Percentiles rank a stretch among this genome's conserved stretches.
Conservation (phyloP, 1,284 basidiomycete species). For the Caloboletus firmus region DNA sequence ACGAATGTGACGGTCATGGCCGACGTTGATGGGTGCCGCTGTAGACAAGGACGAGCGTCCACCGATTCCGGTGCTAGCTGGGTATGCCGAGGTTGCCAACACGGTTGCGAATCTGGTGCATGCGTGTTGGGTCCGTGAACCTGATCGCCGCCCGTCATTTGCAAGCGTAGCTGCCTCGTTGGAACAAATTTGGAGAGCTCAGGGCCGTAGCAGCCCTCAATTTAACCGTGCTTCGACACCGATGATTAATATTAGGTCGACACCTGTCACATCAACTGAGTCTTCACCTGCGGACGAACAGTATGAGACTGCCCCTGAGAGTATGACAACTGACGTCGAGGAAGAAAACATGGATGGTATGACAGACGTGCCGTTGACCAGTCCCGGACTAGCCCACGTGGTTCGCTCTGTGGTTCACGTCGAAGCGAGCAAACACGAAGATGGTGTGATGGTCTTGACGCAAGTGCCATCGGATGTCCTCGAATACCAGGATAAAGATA, state of each 20-base stretch:
- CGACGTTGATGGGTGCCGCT: background rate
- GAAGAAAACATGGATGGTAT: conserved; percentile 12
- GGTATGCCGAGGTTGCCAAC: conserved; percentile 18
- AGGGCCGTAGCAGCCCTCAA: background rate
- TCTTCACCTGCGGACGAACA: conserved; percentile 28
- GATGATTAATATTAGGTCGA: background rate
- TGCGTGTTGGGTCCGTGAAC: conserved; percentile 51
- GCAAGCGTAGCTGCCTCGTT: conserved; percentile 43
- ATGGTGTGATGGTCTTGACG: conserved; percentile 7
- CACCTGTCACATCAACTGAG: conserved; percentile 5
- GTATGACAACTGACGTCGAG: conserved; percentile 20
- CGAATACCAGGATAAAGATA: conserved; percentile 38
- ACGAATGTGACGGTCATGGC: background rate
- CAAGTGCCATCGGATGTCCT: conserved; percentile 26
- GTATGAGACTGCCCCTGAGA: conserved; percentile 30
- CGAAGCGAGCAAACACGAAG: background rate
- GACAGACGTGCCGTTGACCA: conserved; percentile 21
- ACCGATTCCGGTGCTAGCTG: conserved; percentile 41
- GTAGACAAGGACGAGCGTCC: conserved; percentile 59
- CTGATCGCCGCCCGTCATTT: conserved; percentile 49
- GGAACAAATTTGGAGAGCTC: conserved; percentile 33
- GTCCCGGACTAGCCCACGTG: conserved; percentile 9
- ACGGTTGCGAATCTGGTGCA: conserved; percentile 42
- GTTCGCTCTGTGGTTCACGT: background rate
- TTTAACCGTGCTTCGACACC: background rate